Evolutionary conservation across 164 flowering plant genomes (phyloP), one percentile per base, ranked within the genome.

Genomic region (Pachysandra terminalis): DNA sequence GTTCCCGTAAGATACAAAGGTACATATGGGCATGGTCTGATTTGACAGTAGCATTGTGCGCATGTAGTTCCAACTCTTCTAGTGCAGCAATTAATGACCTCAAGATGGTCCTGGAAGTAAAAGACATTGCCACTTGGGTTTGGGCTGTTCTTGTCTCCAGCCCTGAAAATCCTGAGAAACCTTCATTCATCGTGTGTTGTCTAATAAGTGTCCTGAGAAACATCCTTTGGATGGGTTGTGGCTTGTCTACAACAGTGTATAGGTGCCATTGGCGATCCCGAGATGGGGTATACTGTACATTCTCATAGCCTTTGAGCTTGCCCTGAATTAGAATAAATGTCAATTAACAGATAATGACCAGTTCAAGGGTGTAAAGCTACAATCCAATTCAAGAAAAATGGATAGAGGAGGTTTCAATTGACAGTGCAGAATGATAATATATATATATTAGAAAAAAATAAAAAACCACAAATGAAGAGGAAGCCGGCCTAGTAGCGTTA

Each of bases 181-280:
- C 91, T 64, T 87, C 90, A 68, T 75, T 74, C 64, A 88, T 56
- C 35, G 74, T 75, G 12, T 93, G 87, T 71, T 96, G 99, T 73
- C 99, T 83, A 49, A 96, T 88, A 61, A 96, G 94, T 9, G 98
- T 93, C 74, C 98, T 84, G 19, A 96, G 88, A 61, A 93, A 96
- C 96, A 91, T 91, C 79, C 98, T 85, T 73, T 84, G 88, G 28
- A 90, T 76, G 35, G 86, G 82, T 52, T 68, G 74, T 74, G 91
- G 84, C 80, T 88, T 88, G 78, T 88, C 98, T 37, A 71, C 73
- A 68, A 91, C 96, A 63, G 94, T 85, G 73, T 96, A 96, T 24
- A 93, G 73, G 76, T 96, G 99, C 98, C 99, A 96, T 69, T 96
- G 99, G 19, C 98, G 95, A 73, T 96, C 99, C 58, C 98, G 81